These are phyloP conservation scores for Primulina eburnea DNA, from an alignment of 257 asterid genomes.

Conservation along the genomic window DNA sequence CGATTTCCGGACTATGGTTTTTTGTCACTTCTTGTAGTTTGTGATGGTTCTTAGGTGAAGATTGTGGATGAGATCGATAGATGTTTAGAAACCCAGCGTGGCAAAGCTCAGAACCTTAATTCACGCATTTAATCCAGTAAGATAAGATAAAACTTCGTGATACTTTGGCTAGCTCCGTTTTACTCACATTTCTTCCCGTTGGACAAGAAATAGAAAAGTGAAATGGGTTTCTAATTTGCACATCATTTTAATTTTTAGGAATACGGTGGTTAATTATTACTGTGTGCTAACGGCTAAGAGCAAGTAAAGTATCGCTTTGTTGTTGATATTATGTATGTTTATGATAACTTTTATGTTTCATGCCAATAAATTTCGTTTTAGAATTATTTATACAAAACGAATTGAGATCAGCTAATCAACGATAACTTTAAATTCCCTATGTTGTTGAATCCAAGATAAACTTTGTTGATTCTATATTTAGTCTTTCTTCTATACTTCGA, in stretches of 20 bases:
- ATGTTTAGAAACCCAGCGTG: not conserved
- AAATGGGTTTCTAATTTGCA: not conserved
- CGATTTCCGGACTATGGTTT: not conserved
- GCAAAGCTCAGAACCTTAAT: not conserved
- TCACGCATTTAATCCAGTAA: not conserved
- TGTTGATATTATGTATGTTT: no score
- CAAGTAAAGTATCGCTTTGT: not conserved
- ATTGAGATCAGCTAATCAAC: not conserved
- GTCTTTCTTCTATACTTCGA: not conserved
- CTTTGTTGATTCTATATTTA: no score
- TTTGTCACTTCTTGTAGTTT: not conserved
- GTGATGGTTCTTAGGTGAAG: not conserved
- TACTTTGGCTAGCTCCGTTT: not conserved
- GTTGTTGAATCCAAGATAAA: no score
- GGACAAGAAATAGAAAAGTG: not conserved
- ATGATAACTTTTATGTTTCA: not conserved
- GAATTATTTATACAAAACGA: not conserved
- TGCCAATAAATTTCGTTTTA: not conserved
- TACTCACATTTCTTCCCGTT: not conserved
- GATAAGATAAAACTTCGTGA: not conserved
- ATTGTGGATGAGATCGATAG: not conserved
- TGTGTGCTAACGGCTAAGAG: not conserved
- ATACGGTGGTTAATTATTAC: not conserved
- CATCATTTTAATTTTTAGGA: not conserved
- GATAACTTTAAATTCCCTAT: no score